Evolutionary conservation across 441 rosid species (phyloP).

Genomic region (Syzygium malaccense): DNA sequence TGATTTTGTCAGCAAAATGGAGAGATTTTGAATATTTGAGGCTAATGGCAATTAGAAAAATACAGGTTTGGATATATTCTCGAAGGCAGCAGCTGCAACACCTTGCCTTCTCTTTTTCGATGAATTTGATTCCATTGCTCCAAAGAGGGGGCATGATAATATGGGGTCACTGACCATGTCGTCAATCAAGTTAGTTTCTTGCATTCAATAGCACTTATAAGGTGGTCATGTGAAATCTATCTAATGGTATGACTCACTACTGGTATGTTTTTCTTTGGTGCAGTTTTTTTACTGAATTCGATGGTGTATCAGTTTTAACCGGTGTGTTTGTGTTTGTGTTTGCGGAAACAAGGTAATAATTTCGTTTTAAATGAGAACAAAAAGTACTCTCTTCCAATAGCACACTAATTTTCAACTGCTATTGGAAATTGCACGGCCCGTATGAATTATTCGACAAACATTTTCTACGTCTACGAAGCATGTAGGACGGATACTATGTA

Average conservation of each 20-base stretch:
- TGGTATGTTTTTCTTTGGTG: slow-evolving; percentile 6
- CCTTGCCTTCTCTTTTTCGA: slow-evolving; percentile 95
- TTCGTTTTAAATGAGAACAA: not conserved
- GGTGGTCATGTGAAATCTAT: not conserved
- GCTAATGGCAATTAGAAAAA: too few species aligned
- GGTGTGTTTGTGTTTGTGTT: slow-evolving; percentile 85
- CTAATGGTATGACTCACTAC: not conserved
- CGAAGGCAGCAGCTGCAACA: not conserved
- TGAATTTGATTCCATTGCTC: slow-evolving; percentile 97
- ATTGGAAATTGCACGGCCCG: not conserved
- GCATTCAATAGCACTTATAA: slow-evolving; percentile 2
- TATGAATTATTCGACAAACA: not conserved
- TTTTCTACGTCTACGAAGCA: not conserved
- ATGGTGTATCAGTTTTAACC: slow-evolving; percentile 87
- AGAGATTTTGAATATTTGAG: too few species aligned
- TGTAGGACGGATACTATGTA: not conserved
- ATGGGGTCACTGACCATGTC: slow-evolving; percentile 93
- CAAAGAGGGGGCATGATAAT: slow-evolving; percentile 96
- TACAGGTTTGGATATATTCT: too few species aligned
- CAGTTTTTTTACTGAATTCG: slow-evolving; percentile 54
- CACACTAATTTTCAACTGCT: not conserved
- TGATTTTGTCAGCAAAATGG: too few species aligned
- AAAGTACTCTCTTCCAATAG: not conserved
- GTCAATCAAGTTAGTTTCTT: slow-evolving; percentile 77
- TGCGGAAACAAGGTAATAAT: slow-evolving; percentile 79